Evolutionary conservation across 129 eudicot genomes (phyloP), one percentile per base, ranked within the genome.

Genomic region (Flaveria trinervia): DNA sequence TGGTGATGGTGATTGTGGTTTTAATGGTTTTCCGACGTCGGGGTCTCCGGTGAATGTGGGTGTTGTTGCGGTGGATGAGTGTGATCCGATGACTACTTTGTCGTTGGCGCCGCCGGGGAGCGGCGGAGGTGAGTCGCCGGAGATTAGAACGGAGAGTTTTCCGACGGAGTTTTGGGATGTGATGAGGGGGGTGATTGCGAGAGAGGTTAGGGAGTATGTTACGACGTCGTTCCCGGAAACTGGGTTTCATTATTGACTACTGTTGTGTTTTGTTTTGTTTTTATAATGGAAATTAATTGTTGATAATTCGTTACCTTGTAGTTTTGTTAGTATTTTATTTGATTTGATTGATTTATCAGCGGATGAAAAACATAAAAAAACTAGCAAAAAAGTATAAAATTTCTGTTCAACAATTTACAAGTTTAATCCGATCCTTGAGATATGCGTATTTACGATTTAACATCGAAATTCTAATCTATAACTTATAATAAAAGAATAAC

Each of bases 61-160:
- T 56, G 28, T 12, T 14, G 65, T 26, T 26, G 71, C 6, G 65
- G 22, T 1, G 20, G 88, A 77, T 20, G 84, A 85, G 70, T 20
- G 9, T 4, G 83, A 86, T 57, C 93, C 96, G 9, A 86, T 86
- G 91, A 90, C 96, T 4, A 26, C 74, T 1, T 44, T 90, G 75
- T 36, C 92, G 15, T 70, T 90, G 73, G 96, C 93, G 1, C 92
- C 91, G 51, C 96, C 96, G 22, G 93, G 96, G 13, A 48, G 68
- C 77, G 81, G 81, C 12, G 78, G 76, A 2, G 44, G 72, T 23
- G 83, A 36, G 78, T 23, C 20, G 75, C 7, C 80, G 80, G 83
- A 65, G 20, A 50, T 39, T 72, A 69, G 62, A 69, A 50, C 70
- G 89, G 85, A 54, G 88, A 46, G 72, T 56, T 74, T 79, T 15